Evolutionary conservation across 2,329 filamentous ascomycete genomes (phyloP).

Genomic region (Calonectria honghensis): DNA sequence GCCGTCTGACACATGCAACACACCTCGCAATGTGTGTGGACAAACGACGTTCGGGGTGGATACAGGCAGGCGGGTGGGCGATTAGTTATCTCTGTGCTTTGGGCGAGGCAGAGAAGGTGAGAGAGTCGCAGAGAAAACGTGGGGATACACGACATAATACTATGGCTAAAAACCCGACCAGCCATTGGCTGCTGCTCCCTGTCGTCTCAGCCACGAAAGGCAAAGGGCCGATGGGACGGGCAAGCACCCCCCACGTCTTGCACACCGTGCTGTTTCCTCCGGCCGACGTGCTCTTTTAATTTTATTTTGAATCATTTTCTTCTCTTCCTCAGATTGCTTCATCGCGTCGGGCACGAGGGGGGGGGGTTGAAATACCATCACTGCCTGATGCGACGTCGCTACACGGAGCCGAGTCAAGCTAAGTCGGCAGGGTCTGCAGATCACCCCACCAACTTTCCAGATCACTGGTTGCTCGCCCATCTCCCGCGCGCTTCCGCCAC

Average conservation of each 20-base stretch:
- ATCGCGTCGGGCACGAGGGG: background rate
- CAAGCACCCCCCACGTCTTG: slow-evolving; percentile 4
- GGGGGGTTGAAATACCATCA: background rate
- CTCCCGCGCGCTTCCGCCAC: slow-evolving; percentile 13
- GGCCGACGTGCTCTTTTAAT: background rate
- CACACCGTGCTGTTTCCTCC: background rate
- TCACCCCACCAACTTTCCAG: slow-evolving; percentile 20
- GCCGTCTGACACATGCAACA: slow-evolving; percentile 2
- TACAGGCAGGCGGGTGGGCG: background rate
- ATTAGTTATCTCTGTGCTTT: background rate
- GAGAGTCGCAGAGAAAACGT: slow-evolving; percentile 11
- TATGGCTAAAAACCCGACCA: background rate
- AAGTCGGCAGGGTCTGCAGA: slow-evolving; percentile 9
- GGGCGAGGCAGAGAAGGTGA: background rate
- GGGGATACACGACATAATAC: slow-evolving; percentile 10
- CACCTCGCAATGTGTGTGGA: background rate
- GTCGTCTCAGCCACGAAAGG: slow-evolving; percentile 13
- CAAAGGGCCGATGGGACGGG: slow-evolving; percentile 13
- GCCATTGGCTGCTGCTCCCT: background rate
- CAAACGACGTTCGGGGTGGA: background rate
- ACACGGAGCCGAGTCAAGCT: background rate
- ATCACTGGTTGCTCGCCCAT: slow-evolving; percentile 1
- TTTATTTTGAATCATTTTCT: background rate
- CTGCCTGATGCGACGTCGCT: slow-evolving; percentile 8
- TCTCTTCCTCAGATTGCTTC: background rate